Base-by-base conservation (phyloP, 805 yeast species). In the Candida ascalaphidarum region DNA sequence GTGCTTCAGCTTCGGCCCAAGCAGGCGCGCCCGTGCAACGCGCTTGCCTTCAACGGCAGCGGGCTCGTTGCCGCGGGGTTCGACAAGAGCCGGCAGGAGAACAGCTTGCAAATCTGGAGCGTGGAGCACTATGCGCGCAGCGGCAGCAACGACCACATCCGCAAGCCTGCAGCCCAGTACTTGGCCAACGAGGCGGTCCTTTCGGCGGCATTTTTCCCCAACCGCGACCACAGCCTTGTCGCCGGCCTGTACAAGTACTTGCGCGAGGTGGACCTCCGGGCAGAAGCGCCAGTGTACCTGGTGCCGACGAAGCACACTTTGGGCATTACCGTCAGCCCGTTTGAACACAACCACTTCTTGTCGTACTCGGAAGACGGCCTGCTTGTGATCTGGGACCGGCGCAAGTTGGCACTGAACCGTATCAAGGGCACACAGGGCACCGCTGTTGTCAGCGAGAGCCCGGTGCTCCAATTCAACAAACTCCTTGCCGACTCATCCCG, bases 361-460 rank as follows among this genome's bases (percentile, higher is more conserved):
- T 77, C 94, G 0, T 72, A 72, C 37, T 74, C 83, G 28, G 95
- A 86, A 41, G 89, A 82, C 44, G 95, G 95, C 2, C 72, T 92
- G 0, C 55, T 86, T 27, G 78, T 89, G 0, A 63, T 88, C 6
- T 88, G 88, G 83, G 94, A 82, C 48, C 65, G 84, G 37, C 61
- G 94, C 38, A 77, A 69, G 38, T 48, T 82, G 25, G 50, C 63
- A 0, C 42, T 51, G 14, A 50, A 43, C 41, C 43, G 34, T 21
- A 23, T 40, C 10, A 33, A 32, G 23, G 18, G 43, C 10, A 25
- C 34, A 9, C 21, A 39, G 12, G 26, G 36, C 3, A 29, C 39
- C 4, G 37, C 32, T 25, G 50, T 48, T 4, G 42, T 54, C 11
- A 52, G 61, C 17, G 78, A 77, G 12, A 60, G 68, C 3, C 86